Conservation (phyloP, 768 basidiomycete genomes). For the Kwoniella sp. region DNA sequence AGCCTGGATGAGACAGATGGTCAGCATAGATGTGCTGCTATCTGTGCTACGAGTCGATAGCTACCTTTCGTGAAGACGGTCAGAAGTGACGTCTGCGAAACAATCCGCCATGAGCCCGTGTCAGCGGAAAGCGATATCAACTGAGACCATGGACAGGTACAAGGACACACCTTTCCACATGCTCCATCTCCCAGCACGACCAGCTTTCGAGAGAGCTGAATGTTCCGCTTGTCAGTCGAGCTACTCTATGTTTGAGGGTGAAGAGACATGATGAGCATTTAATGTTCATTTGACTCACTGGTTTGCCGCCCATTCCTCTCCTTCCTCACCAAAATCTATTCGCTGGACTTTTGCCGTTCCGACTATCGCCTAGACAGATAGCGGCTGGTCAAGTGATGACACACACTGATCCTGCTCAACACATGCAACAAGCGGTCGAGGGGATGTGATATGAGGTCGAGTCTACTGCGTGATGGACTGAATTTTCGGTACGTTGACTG, state of each 20-base stretch:
- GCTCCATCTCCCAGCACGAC: slow-evolving; percentile 98
- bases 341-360: too few relatives aligned
- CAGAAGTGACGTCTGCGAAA: slow-evolving; percentile 44
- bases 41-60: too few relatives aligned
- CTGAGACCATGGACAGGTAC: slow-evolving; percentile 5
- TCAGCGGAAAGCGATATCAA: neutral
- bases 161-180: slow-evolving; percentile 63
- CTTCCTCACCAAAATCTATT: neutral
- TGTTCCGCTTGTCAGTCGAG: neutral
- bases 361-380: too few relatives aligned
- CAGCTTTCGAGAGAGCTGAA: slow-evolving; percentile 61
- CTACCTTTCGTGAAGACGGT: slow-evolving; percentile 52
- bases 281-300: slow-evolving; percentile 17
- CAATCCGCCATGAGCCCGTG: neutral
- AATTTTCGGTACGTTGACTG: too few relatives aligned
- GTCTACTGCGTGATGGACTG: too few relatives aligned
- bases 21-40: slow-evolving; percentile 56
- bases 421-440: too few relatives aligned
- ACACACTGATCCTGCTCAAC: too few relatives aligned
- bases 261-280: neutral
- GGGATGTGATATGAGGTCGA: too few relatives aligned
- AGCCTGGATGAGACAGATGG: slow-evolving; percentile 63
- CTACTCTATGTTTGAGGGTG: too few relatives aligned
- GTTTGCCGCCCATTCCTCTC: slow-evolving; percentile 25
- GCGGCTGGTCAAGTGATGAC: too few relatives aligned